phyloP scores from a whole-genome alignment of 768 basidiomycete species.

The Lactifluus piperatus region DNA sequence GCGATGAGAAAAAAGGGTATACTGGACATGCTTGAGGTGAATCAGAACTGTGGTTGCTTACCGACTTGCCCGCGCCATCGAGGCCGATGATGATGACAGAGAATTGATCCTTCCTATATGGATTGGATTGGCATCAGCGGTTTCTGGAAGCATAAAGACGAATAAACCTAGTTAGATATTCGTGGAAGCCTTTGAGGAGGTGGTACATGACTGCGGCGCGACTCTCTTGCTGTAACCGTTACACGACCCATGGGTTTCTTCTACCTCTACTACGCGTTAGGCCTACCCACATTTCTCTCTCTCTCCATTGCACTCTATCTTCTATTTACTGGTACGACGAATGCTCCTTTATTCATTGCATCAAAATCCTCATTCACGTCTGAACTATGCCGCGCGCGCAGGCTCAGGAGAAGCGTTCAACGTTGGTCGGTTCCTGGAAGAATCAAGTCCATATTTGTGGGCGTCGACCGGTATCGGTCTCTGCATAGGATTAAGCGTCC shows the following conservation, averaged over 20 bases:
- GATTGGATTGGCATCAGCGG: not conserved
- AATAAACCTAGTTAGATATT: slow-evolving; percentile 72
- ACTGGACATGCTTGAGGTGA: no score
- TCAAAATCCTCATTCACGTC: not conserved
- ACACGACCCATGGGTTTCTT: slow-evolving; percentile 28
- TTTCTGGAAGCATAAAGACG: no score
- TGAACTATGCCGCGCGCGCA: slow-evolving; percentile 25
- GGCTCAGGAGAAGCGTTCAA: slow-evolving; percentile 91
- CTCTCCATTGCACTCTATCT: slow-evolving; percentile 74
- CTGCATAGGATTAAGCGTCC: slow-evolving; percentile 87
- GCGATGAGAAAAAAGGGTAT: not conserved
- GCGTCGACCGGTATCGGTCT: slow-evolving; percentile 84
- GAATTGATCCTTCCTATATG: slow-evolving; percentile 72
- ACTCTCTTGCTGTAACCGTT: no score
- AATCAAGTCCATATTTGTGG: slow-evolving; percentile 91
- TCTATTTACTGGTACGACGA: slow-evolving; percentile 67
- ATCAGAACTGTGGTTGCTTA: slow-evolving; percentile 25
- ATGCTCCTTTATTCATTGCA: no score
- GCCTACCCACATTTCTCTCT: slow-evolving; percentile 56
- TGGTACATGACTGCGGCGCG: slow-evolving; percentile 59
- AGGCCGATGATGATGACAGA: slow-evolving; percentile 92
- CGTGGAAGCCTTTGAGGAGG: slow-evolving; percentile 84
- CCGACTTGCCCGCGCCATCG: slow-evolving; percentile 89
- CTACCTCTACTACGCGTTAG: slow-evolving; percentile 52
- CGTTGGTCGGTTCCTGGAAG: slow-evolving; percentile 87